phyloP scores from a whole-genome alignment of 1,139 yeast species.

The Kurtzmaniella natalensis region DNA sequence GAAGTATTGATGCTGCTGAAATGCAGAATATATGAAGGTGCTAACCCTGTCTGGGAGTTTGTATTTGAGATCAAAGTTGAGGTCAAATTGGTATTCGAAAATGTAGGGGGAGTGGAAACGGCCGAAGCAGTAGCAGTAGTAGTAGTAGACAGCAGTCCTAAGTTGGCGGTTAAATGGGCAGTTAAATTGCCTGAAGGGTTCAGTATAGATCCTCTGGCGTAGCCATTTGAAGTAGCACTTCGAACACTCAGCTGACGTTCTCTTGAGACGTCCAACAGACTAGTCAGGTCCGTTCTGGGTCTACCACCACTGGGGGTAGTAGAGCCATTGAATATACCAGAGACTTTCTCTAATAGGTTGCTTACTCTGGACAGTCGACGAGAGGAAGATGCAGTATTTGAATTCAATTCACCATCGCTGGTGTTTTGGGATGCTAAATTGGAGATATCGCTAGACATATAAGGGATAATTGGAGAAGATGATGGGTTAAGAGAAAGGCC shows the following conservation, averaged over 20 bases:
- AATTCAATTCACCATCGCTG: no score
- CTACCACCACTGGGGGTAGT: slow-evolving; percentile 15
- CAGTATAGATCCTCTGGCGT: slow-evolving; percentile 4
- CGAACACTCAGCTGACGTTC: slow-evolving; percentile 8
- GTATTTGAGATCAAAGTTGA: neutral
- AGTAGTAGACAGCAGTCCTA: slow-evolving; percentile 5
- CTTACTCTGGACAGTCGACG: slow-evolving; percentile 4
- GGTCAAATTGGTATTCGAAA: neutral
- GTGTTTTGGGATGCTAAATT: no score
- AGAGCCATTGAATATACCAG: slow-evolving; percentile 22
- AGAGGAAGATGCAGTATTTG: neutral
- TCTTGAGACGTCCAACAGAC: neutral
- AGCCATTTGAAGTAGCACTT: slow-evolving; percentile 5
- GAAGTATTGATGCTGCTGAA: slow-evolving; percentile 4
- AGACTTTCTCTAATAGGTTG: slow-evolving; percentile 29
- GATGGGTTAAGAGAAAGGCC: no score
- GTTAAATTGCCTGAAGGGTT: slow-evolving; percentile 9
- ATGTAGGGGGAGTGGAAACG: neutral
- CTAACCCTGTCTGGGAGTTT: slow-evolving; percentile 1
- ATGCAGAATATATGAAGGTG: slow-evolving; percentile 1
- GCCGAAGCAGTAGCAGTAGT: slow-evolving; percentile 1
- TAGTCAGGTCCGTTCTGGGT: slow-evolving; percentile 13
- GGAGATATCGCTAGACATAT: no score
- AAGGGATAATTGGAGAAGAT: no score
- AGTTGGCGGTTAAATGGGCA: slow-evolving; percentile 1